Evolutionary conservation across 2,329 filamentous ascomycete genomes (phyloP).

Genomic region (Monosporascus ibericus): DNA sequence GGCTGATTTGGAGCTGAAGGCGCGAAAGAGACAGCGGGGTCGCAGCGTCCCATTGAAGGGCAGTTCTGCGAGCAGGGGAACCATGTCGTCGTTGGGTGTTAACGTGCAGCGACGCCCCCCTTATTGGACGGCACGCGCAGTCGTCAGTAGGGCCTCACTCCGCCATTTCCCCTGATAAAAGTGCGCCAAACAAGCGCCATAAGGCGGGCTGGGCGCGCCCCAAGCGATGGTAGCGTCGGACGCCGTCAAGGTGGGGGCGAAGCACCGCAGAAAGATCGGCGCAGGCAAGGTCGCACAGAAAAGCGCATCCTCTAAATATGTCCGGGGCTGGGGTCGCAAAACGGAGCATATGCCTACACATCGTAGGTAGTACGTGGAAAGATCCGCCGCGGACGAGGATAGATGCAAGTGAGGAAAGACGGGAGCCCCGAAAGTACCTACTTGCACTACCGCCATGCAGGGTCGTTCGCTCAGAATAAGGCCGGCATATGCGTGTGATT

Average conservation of each 20-base stretch:
- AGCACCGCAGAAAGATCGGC: no score
- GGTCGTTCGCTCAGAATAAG: not conserved
- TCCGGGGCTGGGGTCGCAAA: no score
- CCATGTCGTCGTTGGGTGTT: not conserved
- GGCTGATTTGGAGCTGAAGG: not conserved
- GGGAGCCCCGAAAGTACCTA: not conserved
- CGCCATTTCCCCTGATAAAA: not conserved
- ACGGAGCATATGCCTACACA: no score
- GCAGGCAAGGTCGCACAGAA: no score
- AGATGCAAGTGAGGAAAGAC: not conserved
- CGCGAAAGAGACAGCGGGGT: not conserved
- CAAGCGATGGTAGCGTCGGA: not conserved
- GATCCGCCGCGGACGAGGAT: no score
- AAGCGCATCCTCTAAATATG: no score
- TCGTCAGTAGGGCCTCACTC: not conserved
- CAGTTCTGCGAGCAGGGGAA: not conserved
- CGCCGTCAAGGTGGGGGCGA: not conserved
- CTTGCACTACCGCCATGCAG: not conserved
- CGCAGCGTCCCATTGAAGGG: not conserved
- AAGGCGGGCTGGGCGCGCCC: not conserved
- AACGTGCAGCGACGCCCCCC: not conserved
- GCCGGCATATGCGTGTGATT: not conserved
- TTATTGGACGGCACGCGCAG: not conserved
- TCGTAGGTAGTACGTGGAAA: no score
- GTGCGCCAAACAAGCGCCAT: not conserved